Evolutionary conservation across 306 rosid species (phyloP).

Genomic region (Gillenia trifoliata): DNA sequence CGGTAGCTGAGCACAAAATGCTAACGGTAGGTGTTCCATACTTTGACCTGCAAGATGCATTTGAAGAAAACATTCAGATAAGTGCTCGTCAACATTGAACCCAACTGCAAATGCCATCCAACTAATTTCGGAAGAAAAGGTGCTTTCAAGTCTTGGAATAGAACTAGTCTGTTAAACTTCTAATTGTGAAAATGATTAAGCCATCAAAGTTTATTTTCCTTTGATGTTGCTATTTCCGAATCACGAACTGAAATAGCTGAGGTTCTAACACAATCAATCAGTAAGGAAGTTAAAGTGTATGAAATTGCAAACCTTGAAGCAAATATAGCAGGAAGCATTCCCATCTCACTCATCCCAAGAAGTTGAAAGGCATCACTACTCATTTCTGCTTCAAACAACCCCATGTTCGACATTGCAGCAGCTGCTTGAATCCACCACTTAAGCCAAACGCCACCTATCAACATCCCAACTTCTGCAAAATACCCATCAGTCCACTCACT

Average conservation of each 20-base stretch:
- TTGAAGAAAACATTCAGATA: constrained; percentile 6
- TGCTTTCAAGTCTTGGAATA: background rate
- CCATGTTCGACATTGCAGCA: constrained; percentile 85
- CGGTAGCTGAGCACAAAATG: constrained; percentile 75
- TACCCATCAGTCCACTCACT: constrained; percentile 83
- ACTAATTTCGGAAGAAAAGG: background rate
- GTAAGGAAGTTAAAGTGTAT: background rate
- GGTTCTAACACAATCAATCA: too few species aligned
- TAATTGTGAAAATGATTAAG: background rate
- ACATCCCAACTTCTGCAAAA: constrained; percentile 74
- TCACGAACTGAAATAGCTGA: too few species aligned
- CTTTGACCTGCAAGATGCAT: constrained; percentile 48
- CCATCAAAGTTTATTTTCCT: background rate
- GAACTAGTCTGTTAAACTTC: background rate
- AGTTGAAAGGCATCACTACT: constrained; percentile 84
- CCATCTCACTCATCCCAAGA: constrained; percentile 93
- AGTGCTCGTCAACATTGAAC: constrained; percentile 6
- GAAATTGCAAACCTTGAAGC: constrained; percentile 57
- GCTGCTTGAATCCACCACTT: constrained; percentile 89
- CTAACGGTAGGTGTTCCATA: constrained; percentile 84
- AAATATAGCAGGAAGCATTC: constrained; percentile 80
- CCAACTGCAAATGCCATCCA: background rate
- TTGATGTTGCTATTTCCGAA: too few species aligned
- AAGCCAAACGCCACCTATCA: constrained; percentile 90
- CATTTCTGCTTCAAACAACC: constrained; percentile 95